Evolutionary conservation across 2,329 filamentous ascomycete genomes (phyloP).

Genomic region (Penicillium aurantiogriseum): DNA sequence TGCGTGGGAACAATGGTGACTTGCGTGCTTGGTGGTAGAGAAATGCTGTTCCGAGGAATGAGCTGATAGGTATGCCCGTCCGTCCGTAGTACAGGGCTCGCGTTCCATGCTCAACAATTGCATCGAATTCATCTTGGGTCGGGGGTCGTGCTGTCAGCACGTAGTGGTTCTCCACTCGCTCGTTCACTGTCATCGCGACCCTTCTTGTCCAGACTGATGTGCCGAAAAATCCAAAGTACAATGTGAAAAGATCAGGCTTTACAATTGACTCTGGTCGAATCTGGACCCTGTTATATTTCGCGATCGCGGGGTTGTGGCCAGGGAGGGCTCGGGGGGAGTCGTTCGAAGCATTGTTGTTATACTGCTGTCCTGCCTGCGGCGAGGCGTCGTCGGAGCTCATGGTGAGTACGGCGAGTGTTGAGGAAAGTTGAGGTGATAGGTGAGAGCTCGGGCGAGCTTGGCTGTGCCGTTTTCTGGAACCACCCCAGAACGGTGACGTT

Average conservation of each 20-base stretch:
- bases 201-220: conserved; percentile 18
- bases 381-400: conserved; percentile 31
- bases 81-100: conserved; percentile 22
- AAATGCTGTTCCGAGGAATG: conserved; percentile 8
- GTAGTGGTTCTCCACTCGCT: conserved; percentile 23
- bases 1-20: conserved; percentile 7
- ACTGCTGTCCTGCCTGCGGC: conserved; percentile 13
- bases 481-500: conserved; percentile 13
- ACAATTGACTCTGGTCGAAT: conserved; percentile 28
- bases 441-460: neutral
- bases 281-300: conserved; percentile 15
- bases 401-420: neutral
- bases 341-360: conserved; percentile 4
- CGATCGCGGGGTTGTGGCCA: conserved; percentile 13
- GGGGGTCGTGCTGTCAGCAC: conserved; percentile 26
- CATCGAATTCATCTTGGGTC: conserved; percentile 38
- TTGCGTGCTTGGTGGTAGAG: conserved; percentile 14
- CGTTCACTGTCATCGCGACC: neutral
- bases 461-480: neutral
- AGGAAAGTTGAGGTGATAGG: neutral
- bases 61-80: conserved; percentile 21
- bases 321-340: conserved; percentile 2
- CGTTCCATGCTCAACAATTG: conserved; percentile 26
- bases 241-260: conserved; percentile 26
- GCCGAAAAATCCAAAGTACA: conserved; percentile 31